Percentiles rank a stretch among this genome's conserved stretches.
Evolutionary conservation across 805 yeast genomes (phyloP).

Genomic region (Saccharomycopsis sp.): DNA sequence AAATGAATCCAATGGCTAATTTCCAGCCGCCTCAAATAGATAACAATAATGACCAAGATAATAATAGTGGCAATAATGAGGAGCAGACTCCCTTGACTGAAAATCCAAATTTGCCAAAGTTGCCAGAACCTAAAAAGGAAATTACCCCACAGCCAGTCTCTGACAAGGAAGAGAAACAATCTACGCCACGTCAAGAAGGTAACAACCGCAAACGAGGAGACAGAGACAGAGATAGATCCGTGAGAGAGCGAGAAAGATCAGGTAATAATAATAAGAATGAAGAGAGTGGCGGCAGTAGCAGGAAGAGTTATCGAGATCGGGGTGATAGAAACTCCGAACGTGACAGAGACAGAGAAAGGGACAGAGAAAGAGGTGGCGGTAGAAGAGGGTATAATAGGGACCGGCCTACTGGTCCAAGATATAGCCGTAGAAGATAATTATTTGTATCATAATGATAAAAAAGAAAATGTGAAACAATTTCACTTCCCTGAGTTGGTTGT

Average conservation of each 20-base stretch:
- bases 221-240: slow-evolving; percentile 6
- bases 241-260: too few relatives aligned
- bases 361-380: slow-evolving; percentile 10
- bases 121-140: slow-evolving; percentile 3
- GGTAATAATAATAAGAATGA: background rate
- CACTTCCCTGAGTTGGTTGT: too few relatives aligned
- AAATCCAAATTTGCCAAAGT: slow-evolving; percentile 10
- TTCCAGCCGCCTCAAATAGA: background rate
- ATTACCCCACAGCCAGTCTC: background rate
- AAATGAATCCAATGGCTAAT: slow-evolving; percentile 1
- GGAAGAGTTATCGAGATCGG: background rate
- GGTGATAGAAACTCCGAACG: background rate
- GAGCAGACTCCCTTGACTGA: background rate
- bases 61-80: background rate
- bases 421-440: background rate
- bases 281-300: background rate
- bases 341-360: slow-evolving; percentile 10
- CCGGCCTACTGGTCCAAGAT: background rate
- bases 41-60: background rate
- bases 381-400: background rate
- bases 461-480: background rate
- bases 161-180: background rate
- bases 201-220: slow-evolving; percentile 1
- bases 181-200: background rate
- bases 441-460: background rate